Evolutionary conservation across 2,329 filamentous ascomycete species (phyloP), one percentile per base, ranked within the genome.

Genomic region (Venturia carpophila): DNA sequence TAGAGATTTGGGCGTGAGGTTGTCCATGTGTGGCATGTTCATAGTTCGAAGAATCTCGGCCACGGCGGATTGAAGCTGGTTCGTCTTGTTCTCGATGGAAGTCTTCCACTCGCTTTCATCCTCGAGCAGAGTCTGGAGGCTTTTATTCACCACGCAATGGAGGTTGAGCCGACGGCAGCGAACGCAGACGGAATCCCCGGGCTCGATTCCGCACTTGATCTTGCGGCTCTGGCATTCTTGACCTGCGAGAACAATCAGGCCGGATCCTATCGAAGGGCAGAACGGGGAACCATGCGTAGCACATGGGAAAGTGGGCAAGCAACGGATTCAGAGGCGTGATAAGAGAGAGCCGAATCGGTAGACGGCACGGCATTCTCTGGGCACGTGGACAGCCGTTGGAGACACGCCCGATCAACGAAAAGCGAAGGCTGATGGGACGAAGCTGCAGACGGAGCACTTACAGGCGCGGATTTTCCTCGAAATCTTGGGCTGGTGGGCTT

Each of bases 141-240:
- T 83, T 71, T 83, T 81, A 69, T 84, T 83, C 42, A 83, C 79
- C 10, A 82, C 75, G 68, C 82, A 84, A 66, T 79, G 78, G 49
- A 83, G 74, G 11, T 79, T 79, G 30, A 80, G 78, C 49, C 79
- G 79, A 41, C 75, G 70, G 68, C 82, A 84, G 68, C 82, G 78
- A 10, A 76, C 76, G 70, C 82, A 84, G 21, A 64, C 21, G 65
- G 75, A 77, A 7, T 74, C 69, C 9, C 79, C 79, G 17, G 76
- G 70, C 65, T 78, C 76, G 68, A 83, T 77, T 66, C 81, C 78
- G 69, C 82, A 84, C 69, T 81, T 80, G 69, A 84, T 83, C 70
- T 84, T 84, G 68, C 82, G 80, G 27, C 76, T 77, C 68, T 82
- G 81, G 67, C 81, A 83, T 70, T 81, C 80, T 65, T 65, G 63